Evolutionary conservation across 1,139 yeast species (phyloP), one percentile per base, ranked within the genome.

Genomic region (Blastobotrys ciferrii): DNA sequence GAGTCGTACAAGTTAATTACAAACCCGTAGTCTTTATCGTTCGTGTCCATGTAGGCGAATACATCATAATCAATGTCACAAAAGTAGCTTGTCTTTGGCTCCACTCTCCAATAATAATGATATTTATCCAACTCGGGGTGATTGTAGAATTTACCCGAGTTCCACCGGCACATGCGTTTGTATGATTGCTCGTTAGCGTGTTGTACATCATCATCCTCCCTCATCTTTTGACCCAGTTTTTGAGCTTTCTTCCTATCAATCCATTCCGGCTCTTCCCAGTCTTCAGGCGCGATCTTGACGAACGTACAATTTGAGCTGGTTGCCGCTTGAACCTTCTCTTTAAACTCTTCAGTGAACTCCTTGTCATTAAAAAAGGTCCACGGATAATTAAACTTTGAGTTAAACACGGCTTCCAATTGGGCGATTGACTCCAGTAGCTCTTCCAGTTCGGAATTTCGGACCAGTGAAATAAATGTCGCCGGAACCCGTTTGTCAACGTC

Each of bases 91-190:
- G 88, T 87, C 45, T 71, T 71, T n/a, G 95, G 95, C 63, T 86
- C 95, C 39, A 86, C 75, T 51, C 95, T 72, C 95, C 95, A 86
- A 64, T 84, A 86, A 68, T 82, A 86, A 53, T 69, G 69, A 60
- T 68, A 76, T 50, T 81, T 69, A 43, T 70, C 70, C 61, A 86
- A 63, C 49, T 78, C 79, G 1, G 86, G 86, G 53, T 84, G 75
- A 44, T 81, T 73, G 64, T 74, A 84, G 58, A 86, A 83, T 52
- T 69, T 70, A 12, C 82, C 81, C 56, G 84, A 81, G 62, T 85
- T 81, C 69, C 79, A 84, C 28, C 92, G 71, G 60, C 94, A 85
- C 94, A 85, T 85, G 59, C 84, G 81, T 58, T 84, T 92, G 61
- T 86, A 86, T 0, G 87, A 81, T n/a, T 62, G 67, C 64, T 68